These are phyloP conservation scores for Yarrowia bubula DNA, from an alignment of 805 yeast genomes.

Conservation along the genomic window DNA sequence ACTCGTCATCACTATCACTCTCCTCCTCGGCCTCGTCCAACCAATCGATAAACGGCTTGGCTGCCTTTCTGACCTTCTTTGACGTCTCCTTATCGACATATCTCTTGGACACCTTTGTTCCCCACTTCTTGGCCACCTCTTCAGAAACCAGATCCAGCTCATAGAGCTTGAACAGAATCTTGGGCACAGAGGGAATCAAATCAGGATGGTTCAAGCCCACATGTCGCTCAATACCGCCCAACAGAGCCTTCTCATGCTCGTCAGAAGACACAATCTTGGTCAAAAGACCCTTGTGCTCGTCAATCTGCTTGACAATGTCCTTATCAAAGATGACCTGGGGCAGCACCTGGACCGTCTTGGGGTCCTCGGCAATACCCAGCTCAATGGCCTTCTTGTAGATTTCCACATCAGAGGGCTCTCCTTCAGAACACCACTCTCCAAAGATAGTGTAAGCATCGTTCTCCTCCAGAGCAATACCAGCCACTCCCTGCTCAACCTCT, in stretches of 20 bases:
- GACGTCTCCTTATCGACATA: slow-evolving; percentile 88
- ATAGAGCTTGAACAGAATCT: slow-evolving; percentile 75
- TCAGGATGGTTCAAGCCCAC: slow-evolving; percentile 77
- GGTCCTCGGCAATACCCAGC: slow-evolving; percentile 65
- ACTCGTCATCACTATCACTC: slow-evolving; percentile 43
- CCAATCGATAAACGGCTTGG: slow-evolving; percentile 95
- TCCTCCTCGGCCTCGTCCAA: slow-evolving; percentile 89
- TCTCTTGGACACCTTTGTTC: slow-evolving; percentile 86
- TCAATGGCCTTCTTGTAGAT: slow-evolving; percentile 87
- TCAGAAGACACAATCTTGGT: slow-evolving; percentile 63
- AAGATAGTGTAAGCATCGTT: slow-evolving; percentile 61
- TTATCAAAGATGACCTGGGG: slow-evolving; percentile 82
- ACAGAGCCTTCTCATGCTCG: slow-evolving; percentile 78
- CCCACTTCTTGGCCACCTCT: slow-evolving; percentile 79
- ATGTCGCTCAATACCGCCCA: slow-evolving; percentile 95
- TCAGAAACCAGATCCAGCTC: slow-evolving; percentile 82
- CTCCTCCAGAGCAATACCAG: slow-evolving; percentile 46
- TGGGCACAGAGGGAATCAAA: slow-evolving; percentile 71
- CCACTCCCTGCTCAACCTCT: slow-evolving; percentile 61
- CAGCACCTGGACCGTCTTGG: slow-evolving; percentile 82
- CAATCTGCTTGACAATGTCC: slow-evolving; percentile 67
- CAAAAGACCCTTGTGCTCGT: slow-evolving; percentile 77
- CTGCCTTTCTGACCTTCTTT: slow-evolving; percentile 93
- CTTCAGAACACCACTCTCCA: slow-evolving; percentile 84
- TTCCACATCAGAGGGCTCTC: slow-evolving; percentile 75